These are phyloP conservation scores for Podospora didyma DNA, from an alignment of 495 filamentous ascomycete genomes.

Conservation along the genomic window DNA sequence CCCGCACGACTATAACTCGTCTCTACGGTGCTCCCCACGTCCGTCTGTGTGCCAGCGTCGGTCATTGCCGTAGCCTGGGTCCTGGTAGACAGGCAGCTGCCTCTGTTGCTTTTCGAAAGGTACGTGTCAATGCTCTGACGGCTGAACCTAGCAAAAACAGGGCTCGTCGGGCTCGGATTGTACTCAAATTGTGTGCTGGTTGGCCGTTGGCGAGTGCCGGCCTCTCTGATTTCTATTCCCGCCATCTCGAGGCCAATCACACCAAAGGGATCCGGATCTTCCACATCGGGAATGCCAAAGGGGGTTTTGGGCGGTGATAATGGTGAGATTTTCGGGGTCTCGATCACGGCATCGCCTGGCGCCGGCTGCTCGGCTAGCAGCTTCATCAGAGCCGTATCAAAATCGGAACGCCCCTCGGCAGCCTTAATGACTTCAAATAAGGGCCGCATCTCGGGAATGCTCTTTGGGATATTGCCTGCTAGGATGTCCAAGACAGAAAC, in stretches of 20 bases:
- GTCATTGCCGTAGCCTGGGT: constrained; percentile 58
- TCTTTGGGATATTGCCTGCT: constrained; percentile 68
- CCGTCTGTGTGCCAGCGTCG: constrained; percentile 51
- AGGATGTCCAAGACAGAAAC: constrained; percentile 77
- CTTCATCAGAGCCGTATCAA: constrained; percentile 55
- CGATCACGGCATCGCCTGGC: constrained; percentile 68
- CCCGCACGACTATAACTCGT: constrained; percentile 46
- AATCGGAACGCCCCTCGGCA: constrained; percentile 73
- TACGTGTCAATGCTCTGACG: constrained; percentile 65
- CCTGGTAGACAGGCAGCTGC: constrained; percentile 55
- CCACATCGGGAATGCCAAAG: constrained; percentile 74
- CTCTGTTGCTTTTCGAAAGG: constrained; percentile 58
- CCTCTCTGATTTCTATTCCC: constrained; percentile 82
- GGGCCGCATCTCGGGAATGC: constrained; percentile 58
- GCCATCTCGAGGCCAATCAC: constrained; percentile 79
- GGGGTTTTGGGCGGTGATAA: constrained; percentile 25
- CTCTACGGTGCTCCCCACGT: constrained; percentile 47
- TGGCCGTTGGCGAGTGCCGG: constrained; percentile 66
- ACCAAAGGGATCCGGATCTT: constrained; percentile 85
- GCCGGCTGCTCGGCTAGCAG: constrained; percentile 54
- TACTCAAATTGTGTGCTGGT: constrained; percentile 75
- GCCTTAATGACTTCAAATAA: constrained; percentile 79
- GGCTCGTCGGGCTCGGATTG: constrained; percentile 70
- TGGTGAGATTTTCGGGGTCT: constrained; percentile 36
- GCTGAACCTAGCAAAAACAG: constrained; percentile 63